Conservation (phyloP, 192 early-diverging fungal genomes). For the Backusella westeae region DNA sequence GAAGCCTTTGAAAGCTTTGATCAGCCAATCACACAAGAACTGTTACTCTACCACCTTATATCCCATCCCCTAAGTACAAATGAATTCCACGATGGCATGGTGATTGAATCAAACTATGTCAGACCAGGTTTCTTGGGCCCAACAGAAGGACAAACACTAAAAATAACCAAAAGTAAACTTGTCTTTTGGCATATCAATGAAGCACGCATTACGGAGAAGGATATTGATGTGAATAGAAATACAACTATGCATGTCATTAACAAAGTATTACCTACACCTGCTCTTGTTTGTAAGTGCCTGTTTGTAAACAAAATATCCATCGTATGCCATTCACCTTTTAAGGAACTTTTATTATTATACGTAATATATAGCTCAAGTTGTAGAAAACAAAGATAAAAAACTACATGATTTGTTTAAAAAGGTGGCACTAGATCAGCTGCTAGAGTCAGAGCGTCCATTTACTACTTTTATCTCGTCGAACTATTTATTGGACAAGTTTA, state of each 20-base stretch:
- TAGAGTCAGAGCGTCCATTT: constrained; percentile 28
- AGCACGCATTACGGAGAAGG: constrained; percentile 26
- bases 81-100: constrained; percentile 24
- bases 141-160: constrained; percentile 16
- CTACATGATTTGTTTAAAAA: constrained; percentile 27
- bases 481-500: constrained; percentile 33
- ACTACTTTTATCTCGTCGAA: constrained; percentile 47
- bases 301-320: background rate
- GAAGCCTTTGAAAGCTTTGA: constrained; percentile 43
- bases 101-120: constrained; percentile 27
- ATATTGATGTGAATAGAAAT: constrained; percentile 39
- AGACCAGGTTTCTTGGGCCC: constrained; percentile 14
- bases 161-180: constrained; percentile 7
- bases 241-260: constrained; percentile 49
- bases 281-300: constrained; percentile 32
- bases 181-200: constrained; percentile 18
- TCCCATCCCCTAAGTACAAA: background rate
- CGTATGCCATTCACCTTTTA: background rate
- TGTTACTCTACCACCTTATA: constrained; percentile 33
- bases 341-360: background rate
- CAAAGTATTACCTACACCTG: constrained; percentile 41
- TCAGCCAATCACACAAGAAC: constrained; percentile 14
- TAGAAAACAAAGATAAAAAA: background rate
- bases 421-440: constrained; percentile 27
- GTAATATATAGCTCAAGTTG: background rate